Conservation (phyloP, 768 basidiomycete genomes). For the Psilocybe sp. region DNA sequence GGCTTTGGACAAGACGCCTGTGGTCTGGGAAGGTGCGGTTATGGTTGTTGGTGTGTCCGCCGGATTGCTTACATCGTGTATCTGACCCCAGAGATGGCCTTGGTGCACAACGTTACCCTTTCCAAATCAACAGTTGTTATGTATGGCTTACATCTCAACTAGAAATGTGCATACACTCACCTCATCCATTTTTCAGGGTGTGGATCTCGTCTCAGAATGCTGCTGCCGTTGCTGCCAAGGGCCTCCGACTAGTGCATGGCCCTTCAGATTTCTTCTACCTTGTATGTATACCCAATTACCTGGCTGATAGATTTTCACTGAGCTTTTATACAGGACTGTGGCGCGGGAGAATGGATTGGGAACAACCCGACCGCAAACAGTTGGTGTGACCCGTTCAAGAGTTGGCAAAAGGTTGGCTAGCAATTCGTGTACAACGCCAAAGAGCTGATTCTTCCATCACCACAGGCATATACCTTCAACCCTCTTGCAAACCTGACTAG, state of each 20-base stretch:
- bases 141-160: constrained; percentile 28
- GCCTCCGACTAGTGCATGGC: constrained; percentile 62
- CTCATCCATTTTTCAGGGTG: constrained; percentile 36
- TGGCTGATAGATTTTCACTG: not conserved
- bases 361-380: constrained; percentile 48
- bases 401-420: constrained; percentile 64
- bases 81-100: constrained; percentile 59
- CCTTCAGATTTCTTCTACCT: constrained; percentile 80
- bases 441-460: not conserved
- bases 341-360: constrained; percentile 70
- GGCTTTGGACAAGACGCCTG: constrained; percentile 63
- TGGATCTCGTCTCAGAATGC: constrained; percentile 71
- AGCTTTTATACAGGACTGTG: constrained; percentile 51
- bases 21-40: constrained; percentile 74
- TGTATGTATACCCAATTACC: constrained; percentile 24
- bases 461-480: constrained; percentile 66
- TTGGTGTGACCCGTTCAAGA: constrained; percentile 81
- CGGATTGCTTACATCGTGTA: constrained; percentile 28
- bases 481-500: constrained; percentile 55
- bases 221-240: constrained; percentile 55
- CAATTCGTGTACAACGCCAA: not conserved
- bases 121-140: constrained; percentile 55
- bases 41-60: not conserved
- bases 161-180: not conserved
- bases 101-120: constrained; percentile 47